Conservation (phyloP, 1,284 basidiomycete genomes). For the Cutaneotrichosporon cavernicola region DNA sequence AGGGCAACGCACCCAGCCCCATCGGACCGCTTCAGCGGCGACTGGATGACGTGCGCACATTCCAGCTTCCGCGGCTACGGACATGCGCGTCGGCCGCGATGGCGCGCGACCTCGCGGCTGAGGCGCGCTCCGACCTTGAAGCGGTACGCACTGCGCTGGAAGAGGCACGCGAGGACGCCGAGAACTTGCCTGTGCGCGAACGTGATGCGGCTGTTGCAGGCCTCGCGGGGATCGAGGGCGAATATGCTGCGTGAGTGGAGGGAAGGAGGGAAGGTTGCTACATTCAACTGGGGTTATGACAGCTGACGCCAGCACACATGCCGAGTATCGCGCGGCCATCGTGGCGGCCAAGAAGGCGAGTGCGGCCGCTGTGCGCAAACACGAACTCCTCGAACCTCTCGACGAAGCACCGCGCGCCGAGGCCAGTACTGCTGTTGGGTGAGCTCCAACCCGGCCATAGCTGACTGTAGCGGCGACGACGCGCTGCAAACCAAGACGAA, state of each 20-base stretch:
- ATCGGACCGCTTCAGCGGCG: conserved; percentile 57
- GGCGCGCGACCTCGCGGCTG: conserved; percentile 70
- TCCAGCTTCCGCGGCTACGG: conserved; percentile 71
- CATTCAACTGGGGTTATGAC: background rate
- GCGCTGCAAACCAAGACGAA: conserved; percentile 80
- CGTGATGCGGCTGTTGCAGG: conserved; percentile 59
- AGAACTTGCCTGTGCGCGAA: conserved; percentile 12
- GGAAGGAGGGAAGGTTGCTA: background rate
- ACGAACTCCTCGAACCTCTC: conserved; percentile 31
- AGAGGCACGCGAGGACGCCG: conserved; percentile 18
- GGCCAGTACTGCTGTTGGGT: conserved; percentile 27
- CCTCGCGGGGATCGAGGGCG: conserved; percentile 29
- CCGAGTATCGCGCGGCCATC: conserved; percentile 36
- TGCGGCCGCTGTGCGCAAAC: conserved; percentile 20
- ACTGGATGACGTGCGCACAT: conserved; percentile 63
- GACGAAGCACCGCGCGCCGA: conserved; percentile 19
- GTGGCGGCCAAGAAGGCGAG: conserved; percentile 32
- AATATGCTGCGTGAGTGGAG: conserved; percentile 27
- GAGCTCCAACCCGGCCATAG: background rate
- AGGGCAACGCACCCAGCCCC: conserved; percentile 3
- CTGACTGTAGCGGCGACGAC: conserved; percentile 64
- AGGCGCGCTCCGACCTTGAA: conserved; percentile 72
- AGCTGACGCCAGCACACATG: conserved; percentile 21
- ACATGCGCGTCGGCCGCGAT: conserved; percentile 63
- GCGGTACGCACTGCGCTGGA: conserved; percentile 52